These are phyloP conservation scores for Aspergillus sp. DNA, from an alignment of 2,329 filamentous ascomycete species.

Conservation along the genomic window DNA sequence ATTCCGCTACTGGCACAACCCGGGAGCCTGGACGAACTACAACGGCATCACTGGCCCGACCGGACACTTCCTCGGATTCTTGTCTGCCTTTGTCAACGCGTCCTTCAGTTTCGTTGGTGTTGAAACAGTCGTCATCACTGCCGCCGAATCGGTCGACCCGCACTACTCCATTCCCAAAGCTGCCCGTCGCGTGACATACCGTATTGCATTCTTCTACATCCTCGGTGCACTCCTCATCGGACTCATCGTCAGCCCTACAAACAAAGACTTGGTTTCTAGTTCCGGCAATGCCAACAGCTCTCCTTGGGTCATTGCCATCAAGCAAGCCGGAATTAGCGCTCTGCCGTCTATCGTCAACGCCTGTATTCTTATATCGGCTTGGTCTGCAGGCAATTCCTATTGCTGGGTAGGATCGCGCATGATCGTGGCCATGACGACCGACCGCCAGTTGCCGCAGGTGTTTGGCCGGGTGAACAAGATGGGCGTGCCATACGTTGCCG, in stretches of 20 bases:
- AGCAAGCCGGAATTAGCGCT: constrained; percentile 35
- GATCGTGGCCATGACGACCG: constrained; percentile 61
- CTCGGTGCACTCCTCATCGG: constrained; percentile 34
- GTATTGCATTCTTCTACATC: constrained; percentile 44
- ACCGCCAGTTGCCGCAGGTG: constrained; percentile 59
- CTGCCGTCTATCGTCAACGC: constrained; percentile 40
- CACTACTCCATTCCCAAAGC: constrained; percentile 45
- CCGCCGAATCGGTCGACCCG: constrained; percentile 44
- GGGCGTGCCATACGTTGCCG: constrained; percentile 59
- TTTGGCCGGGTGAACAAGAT: constrained; percentile 56
- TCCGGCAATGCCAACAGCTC: constrained; percentile 35
- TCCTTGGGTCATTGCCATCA: constrained; percentile 40
- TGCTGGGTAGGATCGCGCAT: constrained; percentile 59
- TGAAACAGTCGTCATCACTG: constrained; percentile 44
- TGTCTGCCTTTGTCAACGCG: constrained; percentile 44
- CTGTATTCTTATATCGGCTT: constrained; percentile 41
- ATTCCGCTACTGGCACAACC: constrained; percentile 40
- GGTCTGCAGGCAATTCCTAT: constrained; percentile 47
- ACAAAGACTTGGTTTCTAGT: constrained; percentile 26
- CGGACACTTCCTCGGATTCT: constrained; percentile 40
- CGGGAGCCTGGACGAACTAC: constrained; percentile 36
- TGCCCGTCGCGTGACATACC: constrained; percentile 43
- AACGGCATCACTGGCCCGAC: constrained; percentile 33
- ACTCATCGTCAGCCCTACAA: constrained; percentile 31
- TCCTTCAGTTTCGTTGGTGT: constrained; percentile 46